Base-by-base conservation (phyloP, 768 basidiomycete genomes). In the Rhodotorula taiwanensis region DNA sequence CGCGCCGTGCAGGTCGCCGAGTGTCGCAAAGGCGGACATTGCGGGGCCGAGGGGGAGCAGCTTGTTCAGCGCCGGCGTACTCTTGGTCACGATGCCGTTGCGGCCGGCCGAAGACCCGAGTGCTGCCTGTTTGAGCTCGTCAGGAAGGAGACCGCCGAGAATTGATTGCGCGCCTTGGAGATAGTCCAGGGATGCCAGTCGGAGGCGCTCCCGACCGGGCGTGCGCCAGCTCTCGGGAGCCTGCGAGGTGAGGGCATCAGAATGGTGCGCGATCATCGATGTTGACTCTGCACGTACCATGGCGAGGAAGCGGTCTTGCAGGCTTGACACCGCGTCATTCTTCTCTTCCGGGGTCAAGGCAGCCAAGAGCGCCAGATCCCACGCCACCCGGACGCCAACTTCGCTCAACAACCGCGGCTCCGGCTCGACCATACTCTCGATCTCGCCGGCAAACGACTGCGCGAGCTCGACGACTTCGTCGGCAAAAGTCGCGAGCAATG, bases 121-220 rank as follows among this genome's bases (percentile, higher is more conserved):
- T 5, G 34, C 13, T 4, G 23, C 7, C 16, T 21, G 10, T 15
- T 33, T 8, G 5, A 23, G n/a, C 1, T 10, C 16, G 51, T 30
- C 20, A 25, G 60, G 48, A 20, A 66, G 52, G 48, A 66, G 52
- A 3, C 52, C 27, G 5, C 47, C 47, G 52, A 61, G 52, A 56
- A 66, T 50, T 28, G 65, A 54, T 27, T 66, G 65, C 1, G 66
- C 56, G 14, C 66, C 52, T 16, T 59, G 57, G 43, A 67, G 56
- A 48, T 59, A 67, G 30, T 8, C 34, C 13, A 47, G 39, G 14
- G 39, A 21, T 14, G 39, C 49, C n/a, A 18, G 20, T 3, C 14
- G 33, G 25, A 51, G 27, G 11, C 16, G 18, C 9, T 27, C 31
- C 10, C 23, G 9, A 16, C 28, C 15, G 31, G 34, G 42, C 21